Evolutionary conservation across 106 monocot genomes (phyloP).

Genomic region (Dactylorhiza incarnata): DNA sequence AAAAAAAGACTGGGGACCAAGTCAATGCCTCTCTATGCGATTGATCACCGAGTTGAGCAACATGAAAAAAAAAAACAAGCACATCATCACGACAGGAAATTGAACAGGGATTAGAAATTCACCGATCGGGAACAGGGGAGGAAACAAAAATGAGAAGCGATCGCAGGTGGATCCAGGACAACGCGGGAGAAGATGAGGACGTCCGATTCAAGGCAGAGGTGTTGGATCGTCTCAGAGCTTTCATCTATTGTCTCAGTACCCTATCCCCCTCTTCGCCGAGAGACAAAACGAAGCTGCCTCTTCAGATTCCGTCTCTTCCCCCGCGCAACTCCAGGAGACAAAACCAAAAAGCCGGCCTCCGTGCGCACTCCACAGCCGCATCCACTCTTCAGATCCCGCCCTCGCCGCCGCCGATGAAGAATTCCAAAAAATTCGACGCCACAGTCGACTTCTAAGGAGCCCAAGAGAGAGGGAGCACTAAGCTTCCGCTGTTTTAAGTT

Average conservation of each 20-base stretch:
- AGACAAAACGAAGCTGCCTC: neutral
- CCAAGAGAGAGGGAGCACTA: neutral
- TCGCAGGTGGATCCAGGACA: conserved; percentile 57
- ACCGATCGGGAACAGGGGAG: conserved; percentile 42
- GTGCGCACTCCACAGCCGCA: neutral
- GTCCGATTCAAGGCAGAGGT: conserved; percentile 15
- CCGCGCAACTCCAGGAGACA: neutral
- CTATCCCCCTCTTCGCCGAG: neutral
- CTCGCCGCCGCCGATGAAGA: neutral
- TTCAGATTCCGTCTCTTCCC: neutral
- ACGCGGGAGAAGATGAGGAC: conserved; percentile 25
- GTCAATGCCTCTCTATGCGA: neutral
- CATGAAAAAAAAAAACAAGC: neutral
- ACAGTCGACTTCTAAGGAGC: neutral
- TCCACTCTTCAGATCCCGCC: neutral
- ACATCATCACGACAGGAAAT: neutral
- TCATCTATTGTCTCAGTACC: conserved; percentile 13
- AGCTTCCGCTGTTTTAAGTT: too few species aligned
- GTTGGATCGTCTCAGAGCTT: conserved; percentile 33
- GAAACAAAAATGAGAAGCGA: conserved; percentile 58
- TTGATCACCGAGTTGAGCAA: neutral
- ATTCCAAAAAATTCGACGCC: neutral
- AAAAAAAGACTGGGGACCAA: neutral
- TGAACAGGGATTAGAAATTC: conserved; percentile 2
- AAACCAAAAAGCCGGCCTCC: neutral